phyloP scores from a whole-genome alignment of 306 rosid genomes.

The Quercus berberidifolia region DNA sequence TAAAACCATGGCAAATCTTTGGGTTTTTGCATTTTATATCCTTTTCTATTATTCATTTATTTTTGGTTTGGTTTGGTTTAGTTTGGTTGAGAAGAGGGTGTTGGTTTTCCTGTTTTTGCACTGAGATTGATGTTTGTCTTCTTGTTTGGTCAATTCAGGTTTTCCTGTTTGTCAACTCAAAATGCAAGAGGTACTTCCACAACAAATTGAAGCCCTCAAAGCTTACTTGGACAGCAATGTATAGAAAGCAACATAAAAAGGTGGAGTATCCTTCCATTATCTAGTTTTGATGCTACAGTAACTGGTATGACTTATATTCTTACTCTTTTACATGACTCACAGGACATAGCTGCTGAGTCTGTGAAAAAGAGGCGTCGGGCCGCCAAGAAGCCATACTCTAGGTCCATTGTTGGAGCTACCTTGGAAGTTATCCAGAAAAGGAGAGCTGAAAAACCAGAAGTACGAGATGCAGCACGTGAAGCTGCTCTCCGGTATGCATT shows the following conservation, averaged over 20 bases:
- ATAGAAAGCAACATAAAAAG: slow-evolving; percentile 83
- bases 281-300: neutral
- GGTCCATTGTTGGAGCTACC: slow-evolving; percentile 69
- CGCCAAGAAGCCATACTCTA: slow-evolving; percentile 66
- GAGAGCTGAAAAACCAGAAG: slow-evolving; percentile 68
- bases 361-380: slow-evolving; percentile 71
- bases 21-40: neutral
- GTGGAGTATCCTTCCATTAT: slow-evolving; percentile 16
- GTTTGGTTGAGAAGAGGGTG: neutral
- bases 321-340: neutral
- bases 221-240: slow-evolving; percentile 92
- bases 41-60: neutral
- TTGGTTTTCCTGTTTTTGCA: neutral
- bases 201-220: slow-evolving; percentile 79
- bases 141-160: slow-evolving; percentile 35
- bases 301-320: neutral
- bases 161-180: slow-evolving; percentile 73
- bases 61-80: neutral
- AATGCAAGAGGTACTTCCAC: slow-evolving; percentile 76
- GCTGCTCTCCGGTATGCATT: slow-evolving; percentile 64
- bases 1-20: neutral
- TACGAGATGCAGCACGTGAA: slow-evolving; percentile 80
- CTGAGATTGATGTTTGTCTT: neutral
- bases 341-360: slow-evolving; percentile 75
- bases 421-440: slow-evolving; percentile 69